These are phyloP conservation scores for Malus hybrid DNA, from an alignment of 331 rosid species.

Conservation along the genomic window DNA sequence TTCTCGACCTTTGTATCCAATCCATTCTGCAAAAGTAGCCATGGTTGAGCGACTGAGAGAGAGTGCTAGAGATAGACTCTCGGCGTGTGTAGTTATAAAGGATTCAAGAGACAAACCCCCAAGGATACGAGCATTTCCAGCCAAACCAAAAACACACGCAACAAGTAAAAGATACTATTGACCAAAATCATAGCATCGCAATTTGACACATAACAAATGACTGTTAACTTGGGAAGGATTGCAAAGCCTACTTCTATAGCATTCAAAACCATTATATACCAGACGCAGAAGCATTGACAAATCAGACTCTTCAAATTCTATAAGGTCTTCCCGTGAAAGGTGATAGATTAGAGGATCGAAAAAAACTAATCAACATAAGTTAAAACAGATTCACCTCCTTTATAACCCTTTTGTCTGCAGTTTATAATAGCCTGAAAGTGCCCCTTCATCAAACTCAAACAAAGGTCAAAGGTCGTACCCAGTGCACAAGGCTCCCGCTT, in stretches of 20 bases:
- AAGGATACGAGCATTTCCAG: background rate
- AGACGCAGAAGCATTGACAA: background rate
- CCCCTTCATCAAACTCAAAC: background rate
- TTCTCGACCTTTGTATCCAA: constrained; percentile 64
- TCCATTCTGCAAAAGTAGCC: constrained; percentile 45
- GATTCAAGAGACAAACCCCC: background rate
- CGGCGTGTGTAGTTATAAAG: background rate
- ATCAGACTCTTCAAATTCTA: background rate
- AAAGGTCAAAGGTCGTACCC: too few relatives aligned
- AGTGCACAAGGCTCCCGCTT: too few relatives aligned
- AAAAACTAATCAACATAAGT: background rate
- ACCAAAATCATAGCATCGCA: background rate
- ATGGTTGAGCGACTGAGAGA: background rate
- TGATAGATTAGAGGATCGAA: background rate
- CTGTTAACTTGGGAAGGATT: background rate
- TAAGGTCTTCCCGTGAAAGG: background rate
- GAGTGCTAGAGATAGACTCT: background rate
- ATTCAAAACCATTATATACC: background rate
- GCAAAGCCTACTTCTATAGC: background rate
- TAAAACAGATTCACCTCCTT: background rate
- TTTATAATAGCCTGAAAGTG: background rate
- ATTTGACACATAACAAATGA: too few relatives aligned
- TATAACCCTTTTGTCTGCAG: background rate
- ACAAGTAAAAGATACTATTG: background rate
- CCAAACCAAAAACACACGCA: background rate